Evolutionary conservation across 2,329 filamentous ascomycete species (phyloP), one percentile per base, ranked within the genome.

Genomic region (Emericellopsis atlantica): DNA sequence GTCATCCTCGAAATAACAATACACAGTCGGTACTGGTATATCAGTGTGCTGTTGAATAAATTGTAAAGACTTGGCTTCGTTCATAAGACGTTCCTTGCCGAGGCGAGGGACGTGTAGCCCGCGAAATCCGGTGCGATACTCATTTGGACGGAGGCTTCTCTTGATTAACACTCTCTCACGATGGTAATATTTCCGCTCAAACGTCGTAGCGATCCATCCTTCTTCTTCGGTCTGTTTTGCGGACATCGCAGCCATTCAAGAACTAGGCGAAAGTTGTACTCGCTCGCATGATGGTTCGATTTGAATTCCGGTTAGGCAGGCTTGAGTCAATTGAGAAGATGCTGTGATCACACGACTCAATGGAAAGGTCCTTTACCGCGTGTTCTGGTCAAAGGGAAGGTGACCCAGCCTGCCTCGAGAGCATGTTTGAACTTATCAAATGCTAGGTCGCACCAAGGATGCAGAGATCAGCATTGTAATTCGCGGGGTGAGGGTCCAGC

Each of bases 161-260:
- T 60, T 61, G 42, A 58, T 52, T 34, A 54, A 57, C 22, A 48
- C 44, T 14, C 40, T 40, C n/a, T 45, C 53, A 23, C 45, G 44
- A 16, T 49, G 49, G 39, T 54, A 57, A 36, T 57, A 55, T 44
- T 56, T 56, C 37, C 53, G 47, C 40, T 57, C 54, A 39, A 48
- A 48, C 16, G 50, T 52, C 33, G 47, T 47, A 23, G 45, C 49
- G 39, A 55, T 40, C 32, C 48, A 52, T 2, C 51, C 47, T 29
- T 53, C 47, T 42, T 59, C 46, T 49, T 45, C 24, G 22, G 24
- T 10, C 24, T 26, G 24, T 26, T 26, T 26, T 26, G 24, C 24
- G 24, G 24, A 36, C 34, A 36, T 36, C 18, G 16, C 22, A 21
- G 34, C 16, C 15, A 36, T 36, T 36, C 15, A 36, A 36, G 10